Conservation (phyloP, 257 asterid species). For the Lithospermum erythrorhizon region DNA sequence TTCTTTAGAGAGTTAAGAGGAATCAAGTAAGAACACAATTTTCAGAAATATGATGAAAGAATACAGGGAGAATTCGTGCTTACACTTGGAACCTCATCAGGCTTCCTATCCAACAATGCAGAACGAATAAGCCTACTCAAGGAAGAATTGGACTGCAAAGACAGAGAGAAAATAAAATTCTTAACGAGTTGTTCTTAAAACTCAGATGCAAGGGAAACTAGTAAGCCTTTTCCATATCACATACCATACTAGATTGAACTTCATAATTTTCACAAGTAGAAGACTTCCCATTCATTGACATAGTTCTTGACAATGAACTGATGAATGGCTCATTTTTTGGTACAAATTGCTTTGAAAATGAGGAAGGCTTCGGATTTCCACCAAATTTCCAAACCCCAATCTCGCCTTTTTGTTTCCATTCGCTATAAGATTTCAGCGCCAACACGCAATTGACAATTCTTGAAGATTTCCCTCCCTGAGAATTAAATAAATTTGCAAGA, state of each 20-base stretch:
- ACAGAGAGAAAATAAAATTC: slow-evolving; percentile 2
- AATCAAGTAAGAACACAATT: neutral
- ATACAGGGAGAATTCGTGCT: slow-evolving; percentile 12
- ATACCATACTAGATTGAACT: slow-evolving; percentile 42
- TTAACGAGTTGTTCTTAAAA: neutral
- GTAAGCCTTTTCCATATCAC: slow-evolving; percentile 8
- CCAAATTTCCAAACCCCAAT: slow-evolving; percentile 84
- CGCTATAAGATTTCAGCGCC: slow-evolving; percentile 80
- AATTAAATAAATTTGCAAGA: slow-evolving; percentile 1
- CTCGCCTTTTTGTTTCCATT: slow-evolving; percentile 79
- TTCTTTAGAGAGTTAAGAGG: neutral
- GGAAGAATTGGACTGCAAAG: slow-evolving; percentile 66
- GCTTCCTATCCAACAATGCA: slow-evolving; percentile 65
- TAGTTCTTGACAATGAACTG: slow-evolving; percentile 45
- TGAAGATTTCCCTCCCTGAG: slow-evolving; percentile 92
- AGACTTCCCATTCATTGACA: slow-evolving; percentile 43
- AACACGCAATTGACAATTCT: slow-evolving; percentile 78
- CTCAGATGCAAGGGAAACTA: slow-evolving; percentile 5
- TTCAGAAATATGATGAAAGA: neutral
- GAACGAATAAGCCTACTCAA: slow-evolving; percentile 72
- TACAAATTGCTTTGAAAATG: slow-evolving; percentile 61
- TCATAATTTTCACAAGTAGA: slow-evolving; percentile 27
- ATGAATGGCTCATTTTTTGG: slow-evolving; percentile 90
- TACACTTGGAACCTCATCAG: slow-evolving; percentile 87
- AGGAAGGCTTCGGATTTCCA: slow-evolving; percentile 54